Conservation (phyloP, 1,284 basidiomycete species). For the Coriolopsis trogii region DNA sequence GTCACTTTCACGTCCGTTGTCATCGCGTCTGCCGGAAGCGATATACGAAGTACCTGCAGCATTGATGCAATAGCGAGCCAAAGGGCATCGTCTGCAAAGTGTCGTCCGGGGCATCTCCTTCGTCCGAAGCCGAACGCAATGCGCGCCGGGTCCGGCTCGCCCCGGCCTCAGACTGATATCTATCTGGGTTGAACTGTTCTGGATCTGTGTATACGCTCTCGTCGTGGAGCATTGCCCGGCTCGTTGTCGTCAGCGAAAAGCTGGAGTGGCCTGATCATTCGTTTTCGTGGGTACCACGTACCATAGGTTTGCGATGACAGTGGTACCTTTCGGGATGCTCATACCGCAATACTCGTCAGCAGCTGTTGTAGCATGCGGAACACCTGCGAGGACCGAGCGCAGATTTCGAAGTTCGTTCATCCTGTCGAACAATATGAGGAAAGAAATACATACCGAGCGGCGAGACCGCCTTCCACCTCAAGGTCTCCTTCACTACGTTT, state of each 20-base stretch:
- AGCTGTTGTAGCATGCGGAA: conserved; percentile 13
- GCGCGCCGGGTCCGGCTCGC: conserved; percentile 3
- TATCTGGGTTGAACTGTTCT: conserved; percentile 26
- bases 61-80: conserved; percentile 27
- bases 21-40: too few relatives aligned
- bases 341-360: conserved; percentile 12
- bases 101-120: conserved; percentile 22
- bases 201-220: conserved; percentile 23
- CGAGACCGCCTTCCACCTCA: conserved; percentile 38
- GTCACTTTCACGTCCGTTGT: too few relatives aligned
- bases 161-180: conserved; percentile 5
- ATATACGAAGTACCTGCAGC: too few relatives aligned
- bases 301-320: conserved; percentile 19
- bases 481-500: conserved; percentile 43
- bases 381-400: neutral
- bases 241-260: neutral
- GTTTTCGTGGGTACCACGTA: too few relatives aligned
- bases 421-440: neutral
- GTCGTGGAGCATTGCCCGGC: conserved; percentile 30
- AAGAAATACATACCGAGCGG: conserved; percentile 25
- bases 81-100: conserved; percentile 16
- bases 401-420: neutral
- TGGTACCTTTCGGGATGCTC: conserved; percentile 17
- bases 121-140: conserved; percentile 5
- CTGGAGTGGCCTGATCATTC: too few relatives aligned